Evolutionary conservation across 1,139 yeast genomes (phyloP).

Genomic region (Protomyces inouyei): DNA sequence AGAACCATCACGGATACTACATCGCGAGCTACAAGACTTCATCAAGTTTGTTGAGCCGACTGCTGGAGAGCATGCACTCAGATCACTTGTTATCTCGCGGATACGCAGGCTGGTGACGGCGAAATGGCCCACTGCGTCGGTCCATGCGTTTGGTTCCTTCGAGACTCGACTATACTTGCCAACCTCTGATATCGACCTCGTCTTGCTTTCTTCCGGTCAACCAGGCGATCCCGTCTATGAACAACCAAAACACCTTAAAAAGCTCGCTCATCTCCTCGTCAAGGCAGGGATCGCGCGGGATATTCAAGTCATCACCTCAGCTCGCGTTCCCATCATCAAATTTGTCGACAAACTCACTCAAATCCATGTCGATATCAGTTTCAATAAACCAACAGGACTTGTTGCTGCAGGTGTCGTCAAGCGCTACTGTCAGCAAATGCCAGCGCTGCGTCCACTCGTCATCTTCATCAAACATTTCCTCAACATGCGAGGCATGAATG

Average conservation of each 20-base stretch:
- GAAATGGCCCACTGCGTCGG: constrained; percentile 77
- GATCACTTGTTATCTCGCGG: constrained; percentile 63
- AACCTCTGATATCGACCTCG: constrained; percentile 96
- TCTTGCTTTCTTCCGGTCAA: constrained; percentile 53
- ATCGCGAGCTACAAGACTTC: constrained; percentile 81
- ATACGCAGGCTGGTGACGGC: constrained; percentile 54
- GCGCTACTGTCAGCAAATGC: constrained; percentile 65
- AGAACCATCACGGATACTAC: constrained; percentile 49
- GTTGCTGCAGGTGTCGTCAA: constrained; percentile 78
- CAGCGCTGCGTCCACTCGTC: constrained; percentile 80
- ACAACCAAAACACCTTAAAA: constrained; percentile 62
- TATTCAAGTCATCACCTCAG: constrained; percentile 83
- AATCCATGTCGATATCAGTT: constrained; percentile 83
- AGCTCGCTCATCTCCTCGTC: constrained; percentile 67
- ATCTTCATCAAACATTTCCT: constrained; percentile 82
- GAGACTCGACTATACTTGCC: constrained; percentile 94
- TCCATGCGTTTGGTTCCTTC: constrained; percentile 88
- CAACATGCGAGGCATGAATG: constrained; percentile 70
- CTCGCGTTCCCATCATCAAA: constrained; percentile 93
- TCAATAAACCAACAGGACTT: constrained; percentile 81
- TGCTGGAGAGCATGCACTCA: constrained; percentile 59
- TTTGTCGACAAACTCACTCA: constrained; percentile 70
- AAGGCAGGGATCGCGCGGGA: constrained; percentile 59
- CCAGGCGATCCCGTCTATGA: constrained; percentile 52
- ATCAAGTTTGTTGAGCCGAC: constrained; percentile 85